These are phyloP conservation scores for Hypoxylon sp. DNA, from an alignment of 2,329 filamentous ascomycete species.

Conservation along the genomic window DNA sequence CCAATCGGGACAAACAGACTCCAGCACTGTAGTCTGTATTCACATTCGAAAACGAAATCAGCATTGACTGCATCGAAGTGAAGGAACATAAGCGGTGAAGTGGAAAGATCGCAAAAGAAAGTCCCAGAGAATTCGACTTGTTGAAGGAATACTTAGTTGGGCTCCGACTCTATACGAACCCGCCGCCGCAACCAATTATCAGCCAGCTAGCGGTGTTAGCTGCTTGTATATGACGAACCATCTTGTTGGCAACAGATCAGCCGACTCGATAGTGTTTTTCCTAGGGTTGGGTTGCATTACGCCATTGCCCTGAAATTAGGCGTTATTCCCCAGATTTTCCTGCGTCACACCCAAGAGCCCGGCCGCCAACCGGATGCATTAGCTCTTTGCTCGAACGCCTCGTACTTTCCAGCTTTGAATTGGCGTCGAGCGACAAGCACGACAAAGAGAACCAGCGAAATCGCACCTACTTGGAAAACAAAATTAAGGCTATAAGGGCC, in stretches of 20 bases:
- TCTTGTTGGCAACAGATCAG: conserved; percentile 32
- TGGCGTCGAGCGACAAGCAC: conserved; percentile 17
- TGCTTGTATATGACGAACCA: conserved; percentile 17
- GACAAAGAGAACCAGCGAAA: conserved; percentile 21
- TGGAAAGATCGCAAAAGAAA: conserved; percentile 7
- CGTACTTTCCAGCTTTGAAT: conserved; percentile 17
- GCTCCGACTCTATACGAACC: conserved; percentile 6
- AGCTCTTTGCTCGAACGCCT: conserved; percentile 14
- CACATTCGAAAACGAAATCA: conserved; percentile 6
- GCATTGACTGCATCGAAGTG: conserved; percentile 6
- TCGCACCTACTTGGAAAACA: conserved; percentile 17
- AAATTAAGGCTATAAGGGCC: conserved; percentile 17
- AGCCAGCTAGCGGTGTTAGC: conserved; percentile 17
- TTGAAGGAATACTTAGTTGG: conserved; percentile 5
- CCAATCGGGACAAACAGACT: conserved; percentile 24
- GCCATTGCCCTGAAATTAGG: conserved; percentile 40
- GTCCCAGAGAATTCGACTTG: conserved; percentile 7
- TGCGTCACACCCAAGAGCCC: conserved; percentile 14
- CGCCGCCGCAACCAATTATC: conserved; percentile 9
- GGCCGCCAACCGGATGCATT: conserved; percentile 39
- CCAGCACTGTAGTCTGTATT: background rate
- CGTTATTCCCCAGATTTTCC: conserved; percentile 38
- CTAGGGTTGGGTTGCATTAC: conserved; percentile 38
- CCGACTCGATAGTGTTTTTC: conserved; percentile 27
- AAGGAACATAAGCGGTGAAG: background rate